Conservation (phyloP, 2,329 filamentous ascomycete species). For the Aureobasidium vineae region DNA sequence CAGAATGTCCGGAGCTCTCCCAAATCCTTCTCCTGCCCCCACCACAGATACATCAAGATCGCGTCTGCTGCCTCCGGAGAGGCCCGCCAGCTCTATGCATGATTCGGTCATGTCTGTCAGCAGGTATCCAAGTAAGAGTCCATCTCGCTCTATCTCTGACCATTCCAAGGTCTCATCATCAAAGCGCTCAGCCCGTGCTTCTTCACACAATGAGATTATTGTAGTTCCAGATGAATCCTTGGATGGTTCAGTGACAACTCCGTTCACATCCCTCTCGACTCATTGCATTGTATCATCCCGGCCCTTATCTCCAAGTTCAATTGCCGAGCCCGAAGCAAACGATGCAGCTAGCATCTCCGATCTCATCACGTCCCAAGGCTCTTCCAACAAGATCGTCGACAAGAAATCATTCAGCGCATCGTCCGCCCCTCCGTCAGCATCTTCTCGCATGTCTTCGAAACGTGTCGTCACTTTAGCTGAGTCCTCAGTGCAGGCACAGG, state of each 20-base stretch:
- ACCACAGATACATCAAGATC: not conserved
- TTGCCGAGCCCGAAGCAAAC: not conserved
- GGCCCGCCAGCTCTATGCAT: not conserved
- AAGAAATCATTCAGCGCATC: not conserved
- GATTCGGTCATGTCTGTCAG: not conserved
- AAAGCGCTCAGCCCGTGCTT: not conserved
- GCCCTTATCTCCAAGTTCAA: not conserved
- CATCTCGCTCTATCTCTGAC: not conserved
- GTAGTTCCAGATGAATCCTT: not conserved
- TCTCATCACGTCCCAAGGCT: not conserved
- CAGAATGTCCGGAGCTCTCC: slow-evolving; percentile 33
- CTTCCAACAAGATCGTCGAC: not conserved
- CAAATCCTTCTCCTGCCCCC: not conserved
- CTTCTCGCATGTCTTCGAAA: not conserved
- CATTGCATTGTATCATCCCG: not conserved
- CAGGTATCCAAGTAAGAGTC: not conserved
- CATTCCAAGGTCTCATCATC: not conserved
- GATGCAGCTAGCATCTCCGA: not conserved
- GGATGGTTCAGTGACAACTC: not conserved
- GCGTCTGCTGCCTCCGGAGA: not conserved
- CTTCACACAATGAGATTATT: not conserved
- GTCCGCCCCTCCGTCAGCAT: not conserved
- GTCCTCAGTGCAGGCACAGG: not conserved
- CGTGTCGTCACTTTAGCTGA: not conserved
- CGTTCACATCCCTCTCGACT: not conserved